Evolutionary conservation across 805 yeast genomes (phyloP).

Genomic region (Candida piceae): DNA sequence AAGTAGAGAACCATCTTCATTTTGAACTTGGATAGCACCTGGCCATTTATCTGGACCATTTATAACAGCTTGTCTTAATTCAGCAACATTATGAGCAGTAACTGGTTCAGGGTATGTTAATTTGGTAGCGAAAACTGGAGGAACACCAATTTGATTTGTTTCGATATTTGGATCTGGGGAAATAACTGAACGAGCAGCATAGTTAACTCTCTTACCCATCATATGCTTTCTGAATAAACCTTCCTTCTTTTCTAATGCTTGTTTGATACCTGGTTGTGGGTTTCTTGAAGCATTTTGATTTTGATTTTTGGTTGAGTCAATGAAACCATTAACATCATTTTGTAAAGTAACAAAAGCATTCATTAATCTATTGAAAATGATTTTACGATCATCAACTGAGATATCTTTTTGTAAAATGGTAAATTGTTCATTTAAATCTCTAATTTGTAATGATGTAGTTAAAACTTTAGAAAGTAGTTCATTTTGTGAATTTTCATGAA

Average conservation of each 20-base stretch:
- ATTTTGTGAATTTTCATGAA: constrained; percentile 92
- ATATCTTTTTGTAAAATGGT: constrained; percentile 56
- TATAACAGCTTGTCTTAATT: constrained; percentile 87
- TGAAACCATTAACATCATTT: constrained; percentile 89
- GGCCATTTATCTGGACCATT: constrained; percentile 99
- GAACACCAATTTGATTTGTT: constrained; percentile 97
- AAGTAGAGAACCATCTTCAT: constrained; percentile 85
- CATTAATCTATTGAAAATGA: constrained; percentile 84
- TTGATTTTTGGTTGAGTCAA: constrained; percentile 88
- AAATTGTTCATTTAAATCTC: constrained; percentile 86
- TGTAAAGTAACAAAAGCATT: constrained; percentile 93
- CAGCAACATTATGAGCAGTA: constrained; percentile 84
- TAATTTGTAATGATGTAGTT: constrained; percentile 72
- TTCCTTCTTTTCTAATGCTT: constrained; percentile 96
- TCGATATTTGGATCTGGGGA: constrained; percentile 98
- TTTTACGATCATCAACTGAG: constrained; percentile 65
- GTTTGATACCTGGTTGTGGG: constrained; percentile 94
- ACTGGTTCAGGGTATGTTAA: constrained; percentile 98
- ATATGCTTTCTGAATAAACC: constrained; percentile 97
- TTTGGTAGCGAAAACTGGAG: constrained; percentile 95
- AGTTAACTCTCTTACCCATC: constrained; percentile 99
- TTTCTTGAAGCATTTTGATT: constrained; percentile 59
- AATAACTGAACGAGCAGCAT: constrained; percentile 98
- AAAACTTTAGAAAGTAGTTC: constrained; percentile 78
- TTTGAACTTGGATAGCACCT: constrained; percentile 94